phyloP scores from a whole-genome alignment of 805 yeast species.

The Candida sithepensis region DNA sequence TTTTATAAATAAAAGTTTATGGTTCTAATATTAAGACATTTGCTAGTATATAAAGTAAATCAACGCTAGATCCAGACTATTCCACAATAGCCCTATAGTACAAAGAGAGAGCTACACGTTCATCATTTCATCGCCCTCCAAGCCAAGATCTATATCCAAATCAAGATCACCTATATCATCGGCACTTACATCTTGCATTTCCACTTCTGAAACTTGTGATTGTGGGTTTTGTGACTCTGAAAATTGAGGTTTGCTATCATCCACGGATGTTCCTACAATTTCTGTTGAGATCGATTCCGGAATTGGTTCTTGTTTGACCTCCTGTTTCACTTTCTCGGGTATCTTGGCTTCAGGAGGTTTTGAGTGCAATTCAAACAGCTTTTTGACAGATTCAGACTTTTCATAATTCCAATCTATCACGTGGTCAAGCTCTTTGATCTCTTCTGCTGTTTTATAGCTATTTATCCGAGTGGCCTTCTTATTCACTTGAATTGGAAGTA shows the following conservation, averaged over 20 bases:
- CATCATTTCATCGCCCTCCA: slow-evolving; percentile 3
- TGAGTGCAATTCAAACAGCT: background rate
- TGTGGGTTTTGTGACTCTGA: background rate
- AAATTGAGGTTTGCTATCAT: too few relatives aligned
- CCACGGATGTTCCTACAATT: background rate
- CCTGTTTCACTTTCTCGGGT: background rate
- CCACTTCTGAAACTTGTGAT: background rate
- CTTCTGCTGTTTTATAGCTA: slow-evolving; percentile 48
- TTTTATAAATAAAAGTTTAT: too few relatives aligned
- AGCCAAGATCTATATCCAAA: background rate
- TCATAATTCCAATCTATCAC: slow-evolving; percentile 15
- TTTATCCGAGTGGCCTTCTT: slow-evolving; percentile 72
- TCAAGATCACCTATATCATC: background rate
- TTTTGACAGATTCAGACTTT: background rate
- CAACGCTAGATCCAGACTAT: too few relatives aligned
- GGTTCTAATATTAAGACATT: too few relatives aligned
- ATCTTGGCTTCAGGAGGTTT: background rate
- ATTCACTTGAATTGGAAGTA: slow-evolving; percentile 65
- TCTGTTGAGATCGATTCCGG: background rate
- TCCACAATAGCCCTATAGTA: background rate
- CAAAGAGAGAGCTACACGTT: slow-evolving; percentile 4
- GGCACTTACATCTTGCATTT: background rate
- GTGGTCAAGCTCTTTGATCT: slow-evolving; percentile 35
- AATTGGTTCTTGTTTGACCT: background rate
- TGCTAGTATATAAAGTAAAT: too few relatives aligned